Conservation (phyloP, 768 basidiomycete species). For the Tricholoma furcatifolium region DNA sequence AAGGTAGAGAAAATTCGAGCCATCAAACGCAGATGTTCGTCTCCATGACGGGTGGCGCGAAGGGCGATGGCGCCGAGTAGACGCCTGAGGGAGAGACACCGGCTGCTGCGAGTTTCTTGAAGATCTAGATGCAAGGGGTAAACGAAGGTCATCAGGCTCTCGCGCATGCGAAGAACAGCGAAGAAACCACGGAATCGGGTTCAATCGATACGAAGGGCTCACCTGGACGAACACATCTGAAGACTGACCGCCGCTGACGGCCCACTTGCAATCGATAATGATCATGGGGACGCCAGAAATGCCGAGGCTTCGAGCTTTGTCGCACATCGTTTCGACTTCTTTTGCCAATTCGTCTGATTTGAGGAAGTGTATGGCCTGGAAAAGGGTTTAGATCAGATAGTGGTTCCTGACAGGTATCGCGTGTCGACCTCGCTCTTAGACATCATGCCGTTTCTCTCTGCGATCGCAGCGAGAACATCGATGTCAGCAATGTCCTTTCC, state of each 20-base stretch:
- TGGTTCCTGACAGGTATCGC: neutral
- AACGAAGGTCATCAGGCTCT: neutral
- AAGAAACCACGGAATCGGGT: neutral
- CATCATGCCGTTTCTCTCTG: constrained; percentile 57
- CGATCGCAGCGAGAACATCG: constrained; percentile 56
- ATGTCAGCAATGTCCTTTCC: constrained; percentile 61
- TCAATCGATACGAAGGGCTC: constrained; percentile 15
- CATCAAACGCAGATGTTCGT: constrained; percentile 18
- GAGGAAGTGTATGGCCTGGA: constrained; percentile 63
- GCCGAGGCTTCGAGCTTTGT: constrained; percentile 61
- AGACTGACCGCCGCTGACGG: constrained; percentile 70
- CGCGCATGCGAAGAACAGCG: neutral
- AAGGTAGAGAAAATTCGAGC: neutral
- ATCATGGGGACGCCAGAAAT: constrained; percentile 80
- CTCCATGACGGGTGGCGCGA: constrained; percentile 32
- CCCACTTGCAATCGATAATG: constrained; percentile 78
- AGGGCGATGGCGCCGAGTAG: constrained; percentile 32
- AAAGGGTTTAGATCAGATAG: constrained; percentile 3
- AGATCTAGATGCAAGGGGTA: constrained; percentile 29
- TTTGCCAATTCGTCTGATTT: constrained; percentile 61
- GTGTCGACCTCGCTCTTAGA: constrained; percentile 54
- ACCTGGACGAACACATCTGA: constrained; percentile 72
- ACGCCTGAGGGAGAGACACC: constrained; percentile 27
- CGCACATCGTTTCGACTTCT: constrained; percentile 63
- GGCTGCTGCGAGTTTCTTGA: constrained; percentile 49